Evolutionary conservation across 75 land plant species (phyloP).

Genomic region (Gnetum montanum): DNA sequence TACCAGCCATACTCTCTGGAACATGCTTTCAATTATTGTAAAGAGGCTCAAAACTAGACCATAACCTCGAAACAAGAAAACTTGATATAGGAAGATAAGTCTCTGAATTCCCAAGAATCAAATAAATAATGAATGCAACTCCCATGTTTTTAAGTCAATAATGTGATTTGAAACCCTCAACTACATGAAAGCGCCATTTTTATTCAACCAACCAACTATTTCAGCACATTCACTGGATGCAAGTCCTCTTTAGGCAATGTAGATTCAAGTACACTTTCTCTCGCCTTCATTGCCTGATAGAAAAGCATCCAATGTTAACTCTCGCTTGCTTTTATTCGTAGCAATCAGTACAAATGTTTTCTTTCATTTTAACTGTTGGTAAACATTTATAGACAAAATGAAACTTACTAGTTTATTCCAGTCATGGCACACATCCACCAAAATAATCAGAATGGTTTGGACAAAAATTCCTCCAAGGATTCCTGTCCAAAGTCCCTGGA

Average conservation of each 20-base stretch:
- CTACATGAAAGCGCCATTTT: no score
- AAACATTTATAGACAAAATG: not conserved
- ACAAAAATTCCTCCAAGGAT: constrained; percentile 46
- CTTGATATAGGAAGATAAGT: no score
- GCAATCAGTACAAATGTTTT: not conserved
- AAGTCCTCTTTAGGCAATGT: not conserved
- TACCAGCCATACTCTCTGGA: no score
- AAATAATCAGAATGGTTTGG: constrained; percentile 26
- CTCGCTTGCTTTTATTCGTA: constrained; percentile 2
- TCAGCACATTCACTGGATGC: no score
- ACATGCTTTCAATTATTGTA: no score
- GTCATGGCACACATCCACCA: constrained; percentile 29
- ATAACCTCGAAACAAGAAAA: no score
- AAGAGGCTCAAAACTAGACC: no score
- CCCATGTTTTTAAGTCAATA: no score
- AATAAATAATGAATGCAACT: no score
- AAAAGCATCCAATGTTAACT: not conserved
- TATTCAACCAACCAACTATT: no score
- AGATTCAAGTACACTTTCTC: constrained; percentile 3
- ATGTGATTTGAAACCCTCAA: no score
- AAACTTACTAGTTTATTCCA: constrained; percentile 65
- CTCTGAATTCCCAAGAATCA: no score
- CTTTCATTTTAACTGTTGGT: not conserved
- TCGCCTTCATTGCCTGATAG: not conserved
- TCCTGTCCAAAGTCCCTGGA: constrained; percentile 83